Percentiles rank a stretch among this genome's conserved stretches.
These are phyloP conservation scores for Trametes elegans DNA, from an alignment of 768 basidiomycete genomes.

Conservation along the genomic window DNA sequence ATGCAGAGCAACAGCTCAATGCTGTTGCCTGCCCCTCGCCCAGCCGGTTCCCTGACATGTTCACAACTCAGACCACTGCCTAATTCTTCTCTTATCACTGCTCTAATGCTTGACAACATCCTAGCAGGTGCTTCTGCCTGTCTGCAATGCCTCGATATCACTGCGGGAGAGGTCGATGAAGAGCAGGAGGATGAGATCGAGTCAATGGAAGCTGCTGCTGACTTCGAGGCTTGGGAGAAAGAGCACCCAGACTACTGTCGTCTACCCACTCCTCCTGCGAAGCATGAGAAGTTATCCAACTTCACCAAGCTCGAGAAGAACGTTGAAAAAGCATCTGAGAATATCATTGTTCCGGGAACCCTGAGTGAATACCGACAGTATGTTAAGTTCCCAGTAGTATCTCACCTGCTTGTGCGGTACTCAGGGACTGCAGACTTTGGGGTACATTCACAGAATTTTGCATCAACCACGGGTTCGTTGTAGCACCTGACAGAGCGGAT, in stretches of 20 bases:
- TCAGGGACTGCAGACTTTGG: background rate
- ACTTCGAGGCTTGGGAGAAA: background rate
- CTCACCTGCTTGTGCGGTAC: background rate
- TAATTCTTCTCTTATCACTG: too few relatives aligned
- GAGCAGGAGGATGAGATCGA: background rate
- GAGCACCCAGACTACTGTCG: background rate
- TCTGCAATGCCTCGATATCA: background rate
- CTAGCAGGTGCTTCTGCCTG: background rate
- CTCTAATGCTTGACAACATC: too few relatives aligned
- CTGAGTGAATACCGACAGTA: background rate
- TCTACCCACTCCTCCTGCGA: background rate
- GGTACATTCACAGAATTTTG: slow-evolving; percentile 4
- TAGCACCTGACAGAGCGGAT: background rate
- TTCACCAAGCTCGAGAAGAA: background rate
- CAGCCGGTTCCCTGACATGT: too few relatives aligned
- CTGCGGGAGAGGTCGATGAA: background rate
- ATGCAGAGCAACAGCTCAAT: too few relatives aligned
- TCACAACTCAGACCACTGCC: background rate
- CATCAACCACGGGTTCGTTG: background rate
- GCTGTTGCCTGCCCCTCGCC: too few relatives aligned
- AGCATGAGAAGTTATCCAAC: background rate
- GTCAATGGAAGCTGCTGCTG: background rate
- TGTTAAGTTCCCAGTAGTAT: background rate
- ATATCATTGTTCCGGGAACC: background rate
- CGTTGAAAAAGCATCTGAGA: background rate